Base-by-base conservation (phyloP, 1,139 yeast genomes). In the Scheffersomyces insectosa region DNA sequence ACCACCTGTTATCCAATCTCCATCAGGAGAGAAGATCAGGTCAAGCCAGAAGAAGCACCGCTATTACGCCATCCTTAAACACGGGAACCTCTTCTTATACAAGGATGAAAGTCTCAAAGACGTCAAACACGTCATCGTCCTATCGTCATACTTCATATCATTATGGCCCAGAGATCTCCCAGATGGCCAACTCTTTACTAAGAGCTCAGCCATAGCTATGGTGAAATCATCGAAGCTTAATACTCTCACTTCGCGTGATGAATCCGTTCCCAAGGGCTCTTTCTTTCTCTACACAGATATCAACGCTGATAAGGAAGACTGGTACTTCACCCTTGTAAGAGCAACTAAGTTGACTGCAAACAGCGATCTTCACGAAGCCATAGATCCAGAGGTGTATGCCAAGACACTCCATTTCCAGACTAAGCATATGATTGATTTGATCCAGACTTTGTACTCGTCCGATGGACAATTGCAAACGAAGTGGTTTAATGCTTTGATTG, bases 401-500 rank as follows among this genome's bases (percentile, higher is more conserved):
- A 77, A 78, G 45, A 81, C 97, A 0, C 68, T 87, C 29, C 89
- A 86, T 56, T 84, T 83, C 57, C 76, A 79, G 38, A 87, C 95
- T 0, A 68, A 76, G 5, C 88, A 89, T 56, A 82, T 87, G 75
- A 75, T 88, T 48, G 80, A 79, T 42, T 67, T 90, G 50, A 87
- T 89, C 42, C 91, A 86, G 56, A 79, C 87, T 0, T 62, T 89
- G 37, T 87, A 89, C 56, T 83, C 95, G 2, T 80, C 91, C 0
- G 95, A 88, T 54, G 90, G 90, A 1, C 95, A 89, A 55, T 63
- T 88, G 28, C 86, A 88, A 33, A 83, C 95, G 0, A 82, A 88
- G 57, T 93, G 98, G 99, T 64, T 93, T 28, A 93, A 93, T 63
- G 97, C 96, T 0, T 52, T 91, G 6, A 55, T 88, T 10, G 98